phyloP scores from a whole-genome alignment of 148 eudicot species.

The Vaccinium darrowii region DNA sequence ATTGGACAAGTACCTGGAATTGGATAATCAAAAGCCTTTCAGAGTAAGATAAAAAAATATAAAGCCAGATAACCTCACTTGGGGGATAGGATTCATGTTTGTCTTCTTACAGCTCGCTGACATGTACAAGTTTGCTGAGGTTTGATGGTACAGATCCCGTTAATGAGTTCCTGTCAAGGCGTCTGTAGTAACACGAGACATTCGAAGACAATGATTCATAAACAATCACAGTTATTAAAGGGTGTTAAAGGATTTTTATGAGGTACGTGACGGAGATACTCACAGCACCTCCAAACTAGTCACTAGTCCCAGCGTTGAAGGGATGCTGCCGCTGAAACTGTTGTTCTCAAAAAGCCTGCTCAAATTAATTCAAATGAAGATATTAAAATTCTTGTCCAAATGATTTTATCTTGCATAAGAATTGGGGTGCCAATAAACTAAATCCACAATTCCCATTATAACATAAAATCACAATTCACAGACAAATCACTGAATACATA shows the following conservation, averaged over 20 bases:
- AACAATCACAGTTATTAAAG: background rate
- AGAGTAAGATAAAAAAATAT: constrained; percentile 11
- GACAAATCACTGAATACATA: no score
- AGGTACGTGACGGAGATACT: constrained; percentile 38
- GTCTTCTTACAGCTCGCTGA: constrained; percentile 58
- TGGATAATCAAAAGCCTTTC: constrained; percentile 10
- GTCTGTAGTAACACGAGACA: constrained; percentile 33
- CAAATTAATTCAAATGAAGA: constrained; percentile 7
- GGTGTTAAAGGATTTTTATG: background rate
- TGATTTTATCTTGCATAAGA: background rate
- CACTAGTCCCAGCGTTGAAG: constrained; percentile 61
- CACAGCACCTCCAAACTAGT: constrained; percentile 62
- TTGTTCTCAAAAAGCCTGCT: constrained; percentile 74
- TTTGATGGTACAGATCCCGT: constrained; percentile 64
- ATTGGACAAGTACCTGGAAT: constrained; percentile 58
- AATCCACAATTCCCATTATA: background rate
- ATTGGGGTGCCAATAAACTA: background rate
- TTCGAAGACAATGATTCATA: background rate
- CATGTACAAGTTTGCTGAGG: constrained; percentile 53
- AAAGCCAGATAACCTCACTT: background rate
- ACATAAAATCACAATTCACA: background rate
- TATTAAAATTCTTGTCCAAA: background rate
- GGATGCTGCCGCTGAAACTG: constrained; percentile 55
- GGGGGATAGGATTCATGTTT: background rate
- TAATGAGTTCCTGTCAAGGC: constrained; percentile 63